A percentile compares a stretch with the other conserved stretches of the same genome.
Conservation (phyloP, 306 rosid genomes). For the Castanopsis chinensis region DNA sequence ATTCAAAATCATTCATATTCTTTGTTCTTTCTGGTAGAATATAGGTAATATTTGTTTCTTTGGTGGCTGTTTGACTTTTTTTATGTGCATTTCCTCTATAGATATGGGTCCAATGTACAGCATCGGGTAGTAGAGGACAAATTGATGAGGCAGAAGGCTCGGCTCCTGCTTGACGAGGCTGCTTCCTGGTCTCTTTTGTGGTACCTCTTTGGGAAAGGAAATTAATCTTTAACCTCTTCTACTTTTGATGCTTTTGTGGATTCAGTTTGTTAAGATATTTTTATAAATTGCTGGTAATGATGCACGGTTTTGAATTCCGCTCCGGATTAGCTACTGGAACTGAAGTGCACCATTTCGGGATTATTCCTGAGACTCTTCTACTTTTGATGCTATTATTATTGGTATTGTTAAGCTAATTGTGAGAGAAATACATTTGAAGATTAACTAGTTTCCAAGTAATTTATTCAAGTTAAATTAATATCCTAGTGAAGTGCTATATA, state of each 20-base stretch:
- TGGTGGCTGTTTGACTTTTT: constrained; percentile 13
- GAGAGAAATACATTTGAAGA: too few relatives aligned
- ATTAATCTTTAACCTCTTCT: constrained; percentile 37
- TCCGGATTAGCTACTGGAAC: too few relatives aligned
- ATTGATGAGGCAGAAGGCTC: constrained; percentile 96
- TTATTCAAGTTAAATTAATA: too few relatives aligned
- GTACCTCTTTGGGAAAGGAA: constrained; percentile 93
- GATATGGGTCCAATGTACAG: constrained; percentile 63
- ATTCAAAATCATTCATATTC: background rate
- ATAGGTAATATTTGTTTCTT: background rate
- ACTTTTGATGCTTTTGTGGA: background rate
- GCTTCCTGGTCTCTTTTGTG: constrained; percentile 99
- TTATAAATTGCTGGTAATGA: background rate
- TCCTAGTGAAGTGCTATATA: too few relatives aligned
- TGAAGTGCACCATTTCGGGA: too few relatives aligned
- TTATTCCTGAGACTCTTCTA: too few relatives aligned
- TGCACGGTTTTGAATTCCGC: too few relatives aligned
- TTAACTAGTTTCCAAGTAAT: too few relatives aligned
- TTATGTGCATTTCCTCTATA: constrained; percentile 26
- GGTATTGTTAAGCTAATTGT: too few relatives aligned
- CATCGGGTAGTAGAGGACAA: constrained; percentile 90
- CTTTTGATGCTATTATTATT: too few relatives aligned
- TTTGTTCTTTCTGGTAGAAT: background rate
- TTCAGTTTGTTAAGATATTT: background rate
- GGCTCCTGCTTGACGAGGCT: constrained; percentile 86